Percentiles rank a stretch among this genome's conserved stretches.
These are phyloP conservation scores for Volvox africanus DNA, from an alignment of 139 green algal species.

Conservation along the genomic window DNA sequence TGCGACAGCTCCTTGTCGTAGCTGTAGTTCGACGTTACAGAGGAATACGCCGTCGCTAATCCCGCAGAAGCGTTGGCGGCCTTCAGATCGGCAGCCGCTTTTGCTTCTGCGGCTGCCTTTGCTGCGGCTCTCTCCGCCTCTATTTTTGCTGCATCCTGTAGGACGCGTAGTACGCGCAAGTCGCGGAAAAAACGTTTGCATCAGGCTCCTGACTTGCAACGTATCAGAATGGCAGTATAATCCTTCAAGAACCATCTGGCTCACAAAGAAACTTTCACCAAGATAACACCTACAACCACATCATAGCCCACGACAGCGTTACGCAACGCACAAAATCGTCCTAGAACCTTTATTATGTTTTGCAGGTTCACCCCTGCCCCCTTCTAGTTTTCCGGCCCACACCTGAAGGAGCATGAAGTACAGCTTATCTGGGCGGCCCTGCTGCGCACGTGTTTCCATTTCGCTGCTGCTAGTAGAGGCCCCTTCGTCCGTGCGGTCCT, in stretches of 20 bases:
- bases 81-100: not conserved
- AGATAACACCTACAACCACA: no score
- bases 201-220: no score
- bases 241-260: no score
- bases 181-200: not conserved
- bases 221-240: no score
- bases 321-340: no score
- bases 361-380: no score
- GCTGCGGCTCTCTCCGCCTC: constrained; percentile 20
- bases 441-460: not conserved
- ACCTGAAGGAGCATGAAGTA: constrained; percentile 50
- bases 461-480: constrained; percentile 6
- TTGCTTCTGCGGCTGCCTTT: constrained; percentile 28
- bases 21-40: not conserved
- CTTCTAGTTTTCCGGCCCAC: not conserved
- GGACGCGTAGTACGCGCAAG: no score
- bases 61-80: not conserved
- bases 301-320: no score
- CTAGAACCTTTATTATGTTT: no score
- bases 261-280: no score
- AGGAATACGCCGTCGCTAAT: not conserved
- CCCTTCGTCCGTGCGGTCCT: not conserved
- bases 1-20: constrained; percentile 33
- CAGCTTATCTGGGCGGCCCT: constrained; percentile 12
- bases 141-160: constrained; percentile 18